phyloP scores from a whole-genome alignment of 1,139 yeast genomes.

The Blastobotrys capitulatus region DNA sequence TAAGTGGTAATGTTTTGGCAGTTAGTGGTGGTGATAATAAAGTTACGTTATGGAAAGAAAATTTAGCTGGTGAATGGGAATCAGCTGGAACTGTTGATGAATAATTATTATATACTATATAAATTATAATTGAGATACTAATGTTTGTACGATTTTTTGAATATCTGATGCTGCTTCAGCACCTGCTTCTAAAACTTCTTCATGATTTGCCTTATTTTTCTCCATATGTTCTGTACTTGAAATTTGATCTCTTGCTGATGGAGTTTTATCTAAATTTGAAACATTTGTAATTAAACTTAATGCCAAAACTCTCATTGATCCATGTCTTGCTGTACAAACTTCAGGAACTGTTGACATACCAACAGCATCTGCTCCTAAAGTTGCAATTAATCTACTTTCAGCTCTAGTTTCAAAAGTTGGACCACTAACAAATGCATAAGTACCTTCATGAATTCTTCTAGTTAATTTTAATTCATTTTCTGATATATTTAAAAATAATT shows the following conservation, averaged over 20 bases:
- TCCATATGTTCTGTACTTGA: slow-evolving; percentile 38
- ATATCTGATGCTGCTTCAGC: slow-evolving; percentile 76
- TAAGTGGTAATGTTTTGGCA: slow-evolving; percentile 92
- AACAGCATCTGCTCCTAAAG: slow-evolving; percentile 86
- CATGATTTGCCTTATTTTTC: slow-evolving; percentile 83
- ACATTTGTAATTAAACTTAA: slow-evolving; percentile 81
- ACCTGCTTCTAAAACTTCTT: slow-evolving; percentile 83
- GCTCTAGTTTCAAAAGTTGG: slow-evolving; percentile 95
- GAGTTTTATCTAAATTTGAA: slow-evolving; percentile 70
- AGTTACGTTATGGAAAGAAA: slow-evolving; percentile 95
- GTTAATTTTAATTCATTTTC: slow-evolving; percentile 45
- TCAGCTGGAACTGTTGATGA: slow-evolving; percentile 92
- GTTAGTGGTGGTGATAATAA: slow-evolving; percentile 95
- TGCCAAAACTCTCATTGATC: slow-evolving; percentile 76
- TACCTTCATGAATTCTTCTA: slow-evolving; percentile 77
- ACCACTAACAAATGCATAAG: slow-evolving; percentile 80
- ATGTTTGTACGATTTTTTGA: slow-evolving; percentile 58
- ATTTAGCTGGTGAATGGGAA: slow-evolving; percentile 91
- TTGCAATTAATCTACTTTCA: slow-evolving; percentile 69
- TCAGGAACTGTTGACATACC: slow-evolving; percentile 99
- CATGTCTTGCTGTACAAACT: slow-evolving; percentile 85
- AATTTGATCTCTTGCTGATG: slow-evolving; percentile 30
- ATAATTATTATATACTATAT: slow-evolving; percentile 28
- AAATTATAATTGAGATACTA: slow-evolving; percentile 41
- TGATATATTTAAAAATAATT: slow-evolving; percentile 43